Evolutionary conservation across 2,329 filamentous ascomycete genomes (phyloP).

Genomic region (Aureobasidium musti): DNA sequence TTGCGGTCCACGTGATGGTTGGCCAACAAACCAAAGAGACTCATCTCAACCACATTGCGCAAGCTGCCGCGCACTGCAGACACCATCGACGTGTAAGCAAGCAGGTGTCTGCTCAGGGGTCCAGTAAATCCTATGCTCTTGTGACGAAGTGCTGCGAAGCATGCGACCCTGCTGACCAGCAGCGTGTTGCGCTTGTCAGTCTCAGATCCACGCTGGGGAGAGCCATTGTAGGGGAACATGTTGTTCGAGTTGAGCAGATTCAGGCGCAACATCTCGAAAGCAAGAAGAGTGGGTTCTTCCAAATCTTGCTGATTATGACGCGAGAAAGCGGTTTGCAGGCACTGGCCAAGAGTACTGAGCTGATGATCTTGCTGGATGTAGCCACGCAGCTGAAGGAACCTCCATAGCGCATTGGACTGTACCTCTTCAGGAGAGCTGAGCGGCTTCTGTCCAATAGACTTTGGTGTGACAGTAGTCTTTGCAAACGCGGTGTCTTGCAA

Average conservation of each 20-base stretch:
- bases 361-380: constrained; percentile 80
- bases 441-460: constrained; percentile 39
- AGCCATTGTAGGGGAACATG: constrained; percentile 61
- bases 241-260: constrained; percentile 73
- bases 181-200: constrained; percentile 75
- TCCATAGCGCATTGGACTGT: constrained; percentile 75
- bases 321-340: constrained; percentile 62
- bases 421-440: constrained; percentile 70
- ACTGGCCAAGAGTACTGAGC: constrained; percentile 81
- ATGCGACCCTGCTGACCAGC: constrained; percentile 83
- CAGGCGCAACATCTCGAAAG: constrained; percentile 80
- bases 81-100: constrained; percentile 82
- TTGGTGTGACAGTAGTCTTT: constrained; percentile 63
- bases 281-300: constrained; percentile 78
- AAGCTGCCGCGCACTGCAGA: constrained; percentile 76
- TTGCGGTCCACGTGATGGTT: constrained; percentile 75
- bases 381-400: constrained; percentile 83
- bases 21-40: constrained; percentile 77
- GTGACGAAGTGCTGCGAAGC: constrained; percentile 78
- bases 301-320: constrained; percentile 49
- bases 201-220: constrained; percentile 60
- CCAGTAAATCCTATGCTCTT: constrained; percentile 89
- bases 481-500: constrained; percentile 70
- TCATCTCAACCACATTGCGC: constrained; percentile 80
- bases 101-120: constrained; percentile 83